Conservation (phyloP, 108 stramenopile genomes). For the Nitzschia palea region DNA sequence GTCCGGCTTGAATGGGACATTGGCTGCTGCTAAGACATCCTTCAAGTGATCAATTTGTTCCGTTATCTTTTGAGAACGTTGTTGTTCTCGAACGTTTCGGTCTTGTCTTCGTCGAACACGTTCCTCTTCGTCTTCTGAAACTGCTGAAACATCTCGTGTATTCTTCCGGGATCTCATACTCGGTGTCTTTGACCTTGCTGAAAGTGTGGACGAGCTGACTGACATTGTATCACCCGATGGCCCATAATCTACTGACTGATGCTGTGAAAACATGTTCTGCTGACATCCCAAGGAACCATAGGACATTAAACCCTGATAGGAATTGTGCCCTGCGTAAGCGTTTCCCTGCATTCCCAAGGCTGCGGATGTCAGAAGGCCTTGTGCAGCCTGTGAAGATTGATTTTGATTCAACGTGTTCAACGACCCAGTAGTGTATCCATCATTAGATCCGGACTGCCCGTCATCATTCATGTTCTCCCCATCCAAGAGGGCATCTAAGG, state of each 20-base stretch:
- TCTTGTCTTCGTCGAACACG: conserved; percentile 53
- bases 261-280: neutral
- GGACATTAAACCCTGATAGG: neutral
- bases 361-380: neutral
- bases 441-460: neutral
- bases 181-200: neutral
- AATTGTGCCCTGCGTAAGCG: neutral
- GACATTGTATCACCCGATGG: neutral
- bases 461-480: conserved; percentile 15
- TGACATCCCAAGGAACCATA: neutral
- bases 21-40: conserved; percentile 51
- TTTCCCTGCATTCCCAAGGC: neutral
- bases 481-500: conserved; percentile 34
- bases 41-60: conserved; percentile 67
- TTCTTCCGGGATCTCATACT: conserved; percentile 7
- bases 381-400: neutral
- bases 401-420: neutral
- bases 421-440: neutral
- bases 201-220: neutral
- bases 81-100: conserved; percentile 79
- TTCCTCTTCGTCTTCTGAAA: conserved; percentile 80
- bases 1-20: conserved; percentile 71
- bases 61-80: conserved; percentile 73
- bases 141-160: conserved; percentile 22
- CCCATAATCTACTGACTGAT: no score